A percentile compares a stretch with the other conserved stretches of the same genome.
Evolutionary conservation across 148 eudicot genomes (phyloP).

Genomic region (Rhododendron henanense): DNA sequence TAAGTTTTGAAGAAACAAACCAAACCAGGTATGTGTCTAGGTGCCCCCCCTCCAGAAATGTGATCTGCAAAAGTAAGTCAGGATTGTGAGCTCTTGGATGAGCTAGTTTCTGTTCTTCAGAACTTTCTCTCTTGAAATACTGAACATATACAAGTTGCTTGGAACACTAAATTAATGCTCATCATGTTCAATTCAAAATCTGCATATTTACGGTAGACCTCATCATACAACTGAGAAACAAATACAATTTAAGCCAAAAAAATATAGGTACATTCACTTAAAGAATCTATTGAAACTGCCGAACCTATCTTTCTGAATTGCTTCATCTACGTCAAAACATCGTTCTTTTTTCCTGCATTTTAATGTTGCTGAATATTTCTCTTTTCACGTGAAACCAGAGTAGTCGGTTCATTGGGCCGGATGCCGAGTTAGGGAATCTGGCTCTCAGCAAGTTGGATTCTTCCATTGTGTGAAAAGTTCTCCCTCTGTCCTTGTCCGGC

Average conservation of each 20-base stretch:
- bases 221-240: neutral
- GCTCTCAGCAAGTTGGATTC: neutral
- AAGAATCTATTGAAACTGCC: neutral
- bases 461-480: neutral
- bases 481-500: slow-evolving; percentile 24
- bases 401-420: neutral
- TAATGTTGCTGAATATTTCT: neutral
- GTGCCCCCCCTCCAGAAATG: neutral
- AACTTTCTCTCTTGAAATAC: neutral
- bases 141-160: neutral
- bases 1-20: neutral
- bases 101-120: neutral
- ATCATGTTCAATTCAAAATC: neutral
- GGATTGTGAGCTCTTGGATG: too few species aligned
- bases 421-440: neutral
- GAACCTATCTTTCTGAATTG: neutral
- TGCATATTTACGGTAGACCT: neutral
- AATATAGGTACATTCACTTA: neutral
- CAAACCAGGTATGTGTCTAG: neutral
- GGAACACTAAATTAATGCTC: neutral
- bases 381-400: neutral
- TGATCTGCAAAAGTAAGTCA: neutral
- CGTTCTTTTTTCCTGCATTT: neutral
- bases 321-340: neutral
- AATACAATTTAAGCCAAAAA: neutral